phyloP scores from a whole-genome alignment of 1,139 yeast species.

The Taphrina communis region DNA sequence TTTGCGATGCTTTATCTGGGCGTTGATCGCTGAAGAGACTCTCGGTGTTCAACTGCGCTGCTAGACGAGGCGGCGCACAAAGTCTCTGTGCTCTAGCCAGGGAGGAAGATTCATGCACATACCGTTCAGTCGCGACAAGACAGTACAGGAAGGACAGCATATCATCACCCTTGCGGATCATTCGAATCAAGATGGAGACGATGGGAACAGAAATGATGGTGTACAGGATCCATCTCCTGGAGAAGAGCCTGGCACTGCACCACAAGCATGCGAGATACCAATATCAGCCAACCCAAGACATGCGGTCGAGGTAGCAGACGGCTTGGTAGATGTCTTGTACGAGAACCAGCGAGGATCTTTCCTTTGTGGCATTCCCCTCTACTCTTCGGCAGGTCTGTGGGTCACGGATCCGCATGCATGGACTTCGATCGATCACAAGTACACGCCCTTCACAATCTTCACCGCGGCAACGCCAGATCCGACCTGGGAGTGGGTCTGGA shows the following conservation, averaged over 20 bases:
- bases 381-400: conserved; percentile 61
- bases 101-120: conserved; percentile 13
- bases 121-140: conserved; percentile 14
- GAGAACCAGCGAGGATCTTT: conserved; percentile 77
- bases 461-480: conserved; percentile 68
- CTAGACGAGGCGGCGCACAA: too few species aligned
- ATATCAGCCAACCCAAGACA: background rate
- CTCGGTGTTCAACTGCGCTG: too few species aligned
- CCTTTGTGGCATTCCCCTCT: conserved; percentile 68
- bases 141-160: conserved; percentile 11
- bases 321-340: conserved; percentile 53
- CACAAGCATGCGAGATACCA: background rate
- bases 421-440: conserved; percentile 44
- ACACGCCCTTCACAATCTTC: conserved; percentile 53
- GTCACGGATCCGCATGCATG: conserved; percentile 53
- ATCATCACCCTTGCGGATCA: conserved; percentile 13
- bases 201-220: background rate
- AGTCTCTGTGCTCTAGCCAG: background rate
- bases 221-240: conserved; percentile 10
- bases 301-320: conserved; percentile 16
- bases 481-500: conserved; percentile 76
- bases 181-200: conserved; percentile 10
- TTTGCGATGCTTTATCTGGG: background rate
- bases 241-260: background rate
- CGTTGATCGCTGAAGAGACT: background rate